These are phyloP conservation scores for Cutaneotrichosporon cavernicola DNA, from an alignment of 1,284 basidiomycete genomes.

Conservation along the genomic window DNA sequence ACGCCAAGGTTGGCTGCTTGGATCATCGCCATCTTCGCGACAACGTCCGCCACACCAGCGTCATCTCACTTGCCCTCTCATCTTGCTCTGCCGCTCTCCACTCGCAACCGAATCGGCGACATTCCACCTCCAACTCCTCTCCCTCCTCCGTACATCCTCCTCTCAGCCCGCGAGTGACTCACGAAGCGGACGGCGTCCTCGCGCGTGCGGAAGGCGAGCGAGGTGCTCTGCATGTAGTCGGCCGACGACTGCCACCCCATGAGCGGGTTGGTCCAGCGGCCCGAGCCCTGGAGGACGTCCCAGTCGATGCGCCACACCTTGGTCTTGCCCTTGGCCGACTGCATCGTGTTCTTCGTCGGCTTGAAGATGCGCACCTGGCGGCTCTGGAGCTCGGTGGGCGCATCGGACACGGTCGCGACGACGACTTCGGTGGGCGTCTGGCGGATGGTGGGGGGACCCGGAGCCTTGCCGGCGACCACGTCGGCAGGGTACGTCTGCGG, in stretches of 20 bases:
- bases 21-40: too few relatives aligned
- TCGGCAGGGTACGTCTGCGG: conserved; percentile 23
- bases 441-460: conserved; percentile 31
- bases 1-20: too few relatives aligned
- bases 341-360: conserved; percentile 92
- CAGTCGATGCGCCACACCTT: conserved; percentile 93
- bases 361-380: conserved; percentile 80
- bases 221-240: conserved; percentile 95
- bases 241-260: conserved; percentile 96
- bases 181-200: conserved; percentile 89
- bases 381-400: conserved; percentile 42
- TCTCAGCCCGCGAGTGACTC: conserved; percentile 19
- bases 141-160: background rate
- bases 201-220: conserved; percentile 80
- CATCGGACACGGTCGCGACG: conserved; percentile 52
- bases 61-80: too few relatives aligned
- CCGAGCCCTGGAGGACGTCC: conserved; percentile 82
- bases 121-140: background rate
- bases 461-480: conserved; percentile 27
- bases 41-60: too few relatives aligned
- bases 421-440: conserved; percentile 33
- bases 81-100: too few relatives aligned
- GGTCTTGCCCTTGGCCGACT: conserved; percentile 83
- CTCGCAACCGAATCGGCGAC: background rate
- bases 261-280: conserved; percentile 97